Evolutionary conservation across 345 rosid genomes (phyloP).

Genomic region (Schrenkiella parvula): DNA sequence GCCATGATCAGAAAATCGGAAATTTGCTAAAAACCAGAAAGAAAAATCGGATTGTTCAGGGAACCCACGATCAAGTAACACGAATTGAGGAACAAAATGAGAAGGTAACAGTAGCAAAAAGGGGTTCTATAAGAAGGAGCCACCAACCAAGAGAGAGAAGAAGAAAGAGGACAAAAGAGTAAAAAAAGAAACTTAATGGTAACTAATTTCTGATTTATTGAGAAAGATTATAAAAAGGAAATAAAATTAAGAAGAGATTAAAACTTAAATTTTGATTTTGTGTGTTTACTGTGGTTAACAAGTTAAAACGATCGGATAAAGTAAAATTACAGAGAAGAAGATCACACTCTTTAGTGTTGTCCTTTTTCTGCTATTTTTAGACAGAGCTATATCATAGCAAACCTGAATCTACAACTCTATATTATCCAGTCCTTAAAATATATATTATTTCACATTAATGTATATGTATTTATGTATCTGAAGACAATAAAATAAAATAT

Average conservation of each 20-base stretch:
- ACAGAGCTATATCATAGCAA: conserved; percentile 12
- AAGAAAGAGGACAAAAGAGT: conserved; percentile 28
- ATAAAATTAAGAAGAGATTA: background rate
- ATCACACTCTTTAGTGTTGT: background rate
- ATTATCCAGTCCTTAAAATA: background rate
- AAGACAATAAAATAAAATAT: background rate
- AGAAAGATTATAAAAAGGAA: background rate
- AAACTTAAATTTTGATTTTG: background rate
- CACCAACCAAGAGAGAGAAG: conserved; percentile 12
- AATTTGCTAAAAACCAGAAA: background rate
- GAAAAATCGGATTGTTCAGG: conserved; percentile 17
- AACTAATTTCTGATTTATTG: background rate
- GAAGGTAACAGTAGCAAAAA: conserved; percentile 16
- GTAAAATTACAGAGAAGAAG: background rate
- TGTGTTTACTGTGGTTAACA: conserved; percentile 1
- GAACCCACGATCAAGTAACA: conserved; percentile 21
- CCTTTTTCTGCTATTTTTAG: conserved; percentile 4
- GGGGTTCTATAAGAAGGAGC: conserved; percentile 18
- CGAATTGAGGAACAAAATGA: background rate
- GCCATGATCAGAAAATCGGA: conserved; percentile 43
- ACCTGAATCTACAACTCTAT: conserved; percentile 15
- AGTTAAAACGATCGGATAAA: background rate
- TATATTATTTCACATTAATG: background rate
- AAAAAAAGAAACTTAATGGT: background rate
- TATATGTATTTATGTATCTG: background rate